Conservation (phyloP, 371 early-diverging fungal species). For the Mortierella sp. region DNA sequence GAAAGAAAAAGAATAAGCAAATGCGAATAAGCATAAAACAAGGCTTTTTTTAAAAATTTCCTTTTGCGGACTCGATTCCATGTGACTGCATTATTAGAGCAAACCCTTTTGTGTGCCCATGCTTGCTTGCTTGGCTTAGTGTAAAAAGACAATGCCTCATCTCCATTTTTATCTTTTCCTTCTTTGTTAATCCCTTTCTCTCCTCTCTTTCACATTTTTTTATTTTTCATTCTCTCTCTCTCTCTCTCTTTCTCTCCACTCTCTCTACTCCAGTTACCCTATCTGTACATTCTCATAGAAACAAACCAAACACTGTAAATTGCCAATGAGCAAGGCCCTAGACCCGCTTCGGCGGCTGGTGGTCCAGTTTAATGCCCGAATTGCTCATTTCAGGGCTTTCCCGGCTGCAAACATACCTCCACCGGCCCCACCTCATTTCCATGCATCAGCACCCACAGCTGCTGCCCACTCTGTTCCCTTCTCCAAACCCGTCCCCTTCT, state of each 20-base stretch:
- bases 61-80: not conserved
- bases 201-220: too few species aligned
- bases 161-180: not conserved
- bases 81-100: not conserved
- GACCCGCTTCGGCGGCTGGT: constrained; percentile 58
- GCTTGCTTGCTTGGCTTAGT: not conserved
- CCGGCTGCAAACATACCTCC: constrained; percentile 34
- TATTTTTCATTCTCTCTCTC: not conserved
- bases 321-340: constrained; percentile 50
- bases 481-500: constrained; percentile 25
- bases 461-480: constrained; percentile 17
- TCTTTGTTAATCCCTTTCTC: too few species aligned
- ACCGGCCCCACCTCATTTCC: constrained; percentile 35
- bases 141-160: too few species aligned
- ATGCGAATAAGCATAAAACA: too few species aligned
- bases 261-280: not conserved
- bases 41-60: constrained; percentile 5
- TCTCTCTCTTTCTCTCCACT: not conserved
- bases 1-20: too few species aligned
- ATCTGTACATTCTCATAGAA: not conserved
- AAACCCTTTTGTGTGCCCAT: too few species aligned
- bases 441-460: constrained; percentile 13
- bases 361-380: constrained; percentile 53
- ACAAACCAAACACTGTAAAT: not conserved
- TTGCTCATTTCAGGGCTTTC: constrained; percentile 40